Evolutionary conservation across 2,329 filamentous ascomycete species (phyloP).

Genomic region (Aspergillus neoniger): DNA sequence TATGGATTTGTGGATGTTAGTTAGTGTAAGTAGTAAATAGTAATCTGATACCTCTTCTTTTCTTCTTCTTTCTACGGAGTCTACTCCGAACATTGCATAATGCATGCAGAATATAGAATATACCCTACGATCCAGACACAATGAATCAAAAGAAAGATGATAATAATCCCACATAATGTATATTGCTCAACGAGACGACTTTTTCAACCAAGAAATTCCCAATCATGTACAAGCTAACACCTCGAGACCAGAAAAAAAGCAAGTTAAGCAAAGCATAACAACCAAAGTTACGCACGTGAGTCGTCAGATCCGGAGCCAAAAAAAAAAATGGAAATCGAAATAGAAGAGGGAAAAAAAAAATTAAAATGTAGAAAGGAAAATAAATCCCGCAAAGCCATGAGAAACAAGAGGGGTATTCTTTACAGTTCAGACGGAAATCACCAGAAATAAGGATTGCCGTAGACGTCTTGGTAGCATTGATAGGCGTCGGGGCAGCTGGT

Average conservation of each 20-base stretch:
- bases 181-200: neutral
- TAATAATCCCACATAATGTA: neutral
- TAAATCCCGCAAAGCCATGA: too few species aligned
- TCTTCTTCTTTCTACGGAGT: neutral
- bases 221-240: slow-evolving; percentile 1
- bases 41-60: neutral
- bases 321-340: neutral
- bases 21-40: neutral
- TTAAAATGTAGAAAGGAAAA: neutral
- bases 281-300: neutral
- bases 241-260: neutral
- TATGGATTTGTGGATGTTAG: too few species aligned
- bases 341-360: neutral
- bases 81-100: neutral
- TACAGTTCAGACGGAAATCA: slow-evolving; percentile 14
- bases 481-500: slow-evolving; percentile 59
- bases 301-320: neutral
- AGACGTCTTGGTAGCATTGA: slow-evolving; percentile 65
- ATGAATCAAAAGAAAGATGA: neutral
- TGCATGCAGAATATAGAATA: too few species aligned
- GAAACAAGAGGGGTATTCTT: slow-evolving; percentile 2
- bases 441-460: slow-evolving; percentile 44
- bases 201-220: neutral
- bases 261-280: neutral
- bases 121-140: neutral